Conservation (phyloP, 345 rosid species). For the Luvunga scandens region DNA sequence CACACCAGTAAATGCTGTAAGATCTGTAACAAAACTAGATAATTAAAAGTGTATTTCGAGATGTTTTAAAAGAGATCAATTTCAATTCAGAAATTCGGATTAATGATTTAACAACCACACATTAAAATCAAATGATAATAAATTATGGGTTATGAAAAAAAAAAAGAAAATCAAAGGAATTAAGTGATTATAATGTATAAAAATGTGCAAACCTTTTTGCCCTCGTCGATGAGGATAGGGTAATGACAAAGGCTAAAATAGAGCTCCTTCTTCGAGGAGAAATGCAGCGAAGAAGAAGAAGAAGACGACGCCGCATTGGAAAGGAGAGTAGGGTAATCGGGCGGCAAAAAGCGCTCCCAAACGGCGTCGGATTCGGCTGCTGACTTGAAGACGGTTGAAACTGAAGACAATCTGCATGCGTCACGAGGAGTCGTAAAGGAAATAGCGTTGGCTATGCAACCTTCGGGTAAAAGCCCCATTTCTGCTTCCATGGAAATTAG, state of each 20-base stretch:
- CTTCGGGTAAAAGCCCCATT: conserved; percentile 34
- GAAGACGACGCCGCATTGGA: conserved; percentile 11
- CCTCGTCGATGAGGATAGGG: conserved; percentile 56
- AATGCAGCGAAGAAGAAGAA: background rate
- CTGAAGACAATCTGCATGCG: conserved; percentile 42
- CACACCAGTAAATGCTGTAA: background rate
- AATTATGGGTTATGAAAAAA: no score
- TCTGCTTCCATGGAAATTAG: background rate
- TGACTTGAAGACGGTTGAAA: conserved; percentile 40
- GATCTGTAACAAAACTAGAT: no score
- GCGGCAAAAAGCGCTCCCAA: conserved; percentile 59
- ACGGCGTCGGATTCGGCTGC: conserved; percentile 56
- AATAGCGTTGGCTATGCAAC: conserved; percentile 43
- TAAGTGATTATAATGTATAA: no score
- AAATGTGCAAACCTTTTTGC: conserved; percentile 41
- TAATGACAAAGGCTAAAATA: conserved; percentile 35
- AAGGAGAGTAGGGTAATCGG: conserved; percentile 29
- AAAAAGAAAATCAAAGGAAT: background rate
- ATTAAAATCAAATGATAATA: background rate
- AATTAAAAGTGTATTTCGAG: no score
- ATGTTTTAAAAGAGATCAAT: no score
- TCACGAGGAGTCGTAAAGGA: conserved; percentile 48
- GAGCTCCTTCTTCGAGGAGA: conserved; percentile 44
- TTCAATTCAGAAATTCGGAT: background rate
- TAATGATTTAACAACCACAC: background rate